Base-by-base conservation (phyloP, 2,329 filamentous ascomycete species). In the Penicillium paneum region DNA sequence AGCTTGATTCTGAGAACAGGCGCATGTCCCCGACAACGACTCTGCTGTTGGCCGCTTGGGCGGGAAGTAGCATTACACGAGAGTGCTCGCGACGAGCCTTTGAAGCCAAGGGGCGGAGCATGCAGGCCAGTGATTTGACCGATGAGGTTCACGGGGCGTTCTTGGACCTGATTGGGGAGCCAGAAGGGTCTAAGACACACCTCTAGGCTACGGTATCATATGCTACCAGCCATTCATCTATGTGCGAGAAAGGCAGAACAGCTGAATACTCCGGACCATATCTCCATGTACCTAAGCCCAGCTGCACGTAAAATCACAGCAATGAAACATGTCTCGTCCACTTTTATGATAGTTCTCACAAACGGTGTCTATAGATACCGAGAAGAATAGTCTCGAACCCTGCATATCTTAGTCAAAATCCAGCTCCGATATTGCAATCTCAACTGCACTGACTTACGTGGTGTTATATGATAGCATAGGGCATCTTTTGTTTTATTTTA, bases 121-220 rank as follows among this genome's bases (percentile, higher is more conserved):
- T 99, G 69, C 94, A 97, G 77, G 94, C 94, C 0, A 91, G 89
- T 63, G 94, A 97, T 74, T 76, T 99, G 69, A 97, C 93, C 0
- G 91, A 94, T 17, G 88, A 96, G 74, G 89, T 99, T 10, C 88
- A 96, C 66, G 78, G 78, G 32, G 89, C 91, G 0, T 97, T 97
- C 72, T 72, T 89, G 66, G 85, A 85, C 56, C 72, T 96, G 17
- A 88, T 97, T 67, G 92, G 91, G 0, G 89, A 92, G 62, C 80
- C 82, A 3, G 82, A 82, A 35, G 77, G 66, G 15, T 68, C 73
- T 29, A 75, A 75, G 52, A 58, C 63, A 32, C 66, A 61, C 47
- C 64, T 71, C 15, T 71, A 69, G 59, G 71, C 21, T 45, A 2
- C 34, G 11, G 28, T 31, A 1, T 42, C 13, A 32, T n/a, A 45